Percentiles rank a stretch among this genome's conserved stretches.
These are phyloP conservation scores for Trametopsis cervina DNA, from an alignment of 768 basidiomycete species.

Conservation along the genomic window DNA sequence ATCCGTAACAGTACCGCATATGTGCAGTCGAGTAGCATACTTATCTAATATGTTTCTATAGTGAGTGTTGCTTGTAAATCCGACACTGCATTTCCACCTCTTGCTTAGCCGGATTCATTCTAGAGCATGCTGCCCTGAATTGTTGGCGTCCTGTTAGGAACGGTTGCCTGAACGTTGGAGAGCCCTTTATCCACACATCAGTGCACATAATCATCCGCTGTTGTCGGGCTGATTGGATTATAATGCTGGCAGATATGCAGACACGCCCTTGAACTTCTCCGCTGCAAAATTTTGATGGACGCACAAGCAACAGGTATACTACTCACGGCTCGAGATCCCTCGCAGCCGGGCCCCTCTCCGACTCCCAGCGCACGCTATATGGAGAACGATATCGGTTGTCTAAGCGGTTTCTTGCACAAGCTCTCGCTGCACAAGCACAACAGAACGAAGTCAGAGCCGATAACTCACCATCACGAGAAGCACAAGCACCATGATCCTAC, in stretches of 20 bases:
- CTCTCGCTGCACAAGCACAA: background rate
- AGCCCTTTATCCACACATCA: too few relatives aligned
- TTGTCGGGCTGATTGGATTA: background rate
- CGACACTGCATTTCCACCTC: too few relatives aligned
- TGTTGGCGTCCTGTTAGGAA: too few relatives aligned
- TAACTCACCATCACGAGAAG: too few relatives aligned
- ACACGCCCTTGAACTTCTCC: background rate
- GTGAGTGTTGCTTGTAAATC: background rate
- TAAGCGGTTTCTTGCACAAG: background rate
- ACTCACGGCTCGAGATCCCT: background rate
- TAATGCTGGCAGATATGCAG: background rate
- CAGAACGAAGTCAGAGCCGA: background rate
- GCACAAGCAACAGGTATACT: background rate
- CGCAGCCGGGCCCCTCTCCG: slow-evolving; percentile 1
- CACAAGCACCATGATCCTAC: too few relatives aligned
- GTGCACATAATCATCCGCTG: background rate
- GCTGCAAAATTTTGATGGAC: background rate
- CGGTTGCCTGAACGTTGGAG: too few relatives aligned
- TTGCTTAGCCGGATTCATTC: too few relatives aligned
- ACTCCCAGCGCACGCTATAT: background rate
- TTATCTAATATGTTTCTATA: background rate
- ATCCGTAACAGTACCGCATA: background rate
- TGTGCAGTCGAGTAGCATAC: background rate
- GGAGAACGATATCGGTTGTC: slow-evolving; percentile 1
- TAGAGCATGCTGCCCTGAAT: too few relatives aligned